These are phyloP conservation scores for Biscogniauxia sp. DNA, from an alignment of 2,329 filamentous ascomycete species.

Conservation along the genomic window DNA sequence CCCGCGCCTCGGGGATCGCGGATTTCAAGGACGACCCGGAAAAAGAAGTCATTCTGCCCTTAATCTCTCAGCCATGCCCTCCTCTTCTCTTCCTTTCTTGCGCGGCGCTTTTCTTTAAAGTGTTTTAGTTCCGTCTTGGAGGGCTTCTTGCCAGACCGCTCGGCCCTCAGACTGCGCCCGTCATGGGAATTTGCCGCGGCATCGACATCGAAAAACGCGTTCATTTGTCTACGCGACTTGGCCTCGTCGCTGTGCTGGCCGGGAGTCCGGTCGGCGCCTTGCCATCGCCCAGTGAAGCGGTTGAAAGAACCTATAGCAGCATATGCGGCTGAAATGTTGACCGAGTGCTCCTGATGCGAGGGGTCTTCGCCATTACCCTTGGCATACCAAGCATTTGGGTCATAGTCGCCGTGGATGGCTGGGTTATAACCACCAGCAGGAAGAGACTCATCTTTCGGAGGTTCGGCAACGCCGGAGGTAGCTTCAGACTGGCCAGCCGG, in stretches of 20 bases:
- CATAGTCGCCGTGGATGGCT: constrained; percentile 93
- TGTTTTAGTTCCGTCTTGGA: constrained; percentile 83
- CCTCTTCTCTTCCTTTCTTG: constrained; percentile 91
- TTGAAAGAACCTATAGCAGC: constrained; percentile 78
- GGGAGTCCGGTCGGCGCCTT: constrained; percentile 63
- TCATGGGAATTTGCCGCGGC: constrained; percentile 89
- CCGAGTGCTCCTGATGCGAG: constrained; percentile 33
- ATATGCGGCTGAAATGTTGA: constrained; percentile 49
- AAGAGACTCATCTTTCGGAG: constrained; percentile 35
- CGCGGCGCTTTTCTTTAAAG: constrained; percentile 85
- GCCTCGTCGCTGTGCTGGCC: constrained; percentile 83
- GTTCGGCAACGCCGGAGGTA: constrained; percentile 25
- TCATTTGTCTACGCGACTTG: constrained; percentile 85
- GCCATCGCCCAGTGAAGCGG: constrained; percentile 82
- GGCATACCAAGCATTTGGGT: constrained; percentile 93
- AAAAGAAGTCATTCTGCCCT: background rate
- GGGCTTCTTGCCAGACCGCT: constrained; percentile 80
- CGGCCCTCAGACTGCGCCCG: constrained; percentile 85
- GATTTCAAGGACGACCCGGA: constrained; percentile 4
- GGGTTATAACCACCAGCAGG: constrained; percentile 84
- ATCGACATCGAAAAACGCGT: constrained; percentile 93
- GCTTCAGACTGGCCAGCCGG: constrained; percentile 25
- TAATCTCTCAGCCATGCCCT: constrained; percentile 87
- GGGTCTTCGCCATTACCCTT: constrained; percentile 47
- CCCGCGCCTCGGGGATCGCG: background rate